Evolutionary conservation across 176 grass and related monocot genomes (phyloP).

Genomic region (Musa troglodytarum): DNA sequence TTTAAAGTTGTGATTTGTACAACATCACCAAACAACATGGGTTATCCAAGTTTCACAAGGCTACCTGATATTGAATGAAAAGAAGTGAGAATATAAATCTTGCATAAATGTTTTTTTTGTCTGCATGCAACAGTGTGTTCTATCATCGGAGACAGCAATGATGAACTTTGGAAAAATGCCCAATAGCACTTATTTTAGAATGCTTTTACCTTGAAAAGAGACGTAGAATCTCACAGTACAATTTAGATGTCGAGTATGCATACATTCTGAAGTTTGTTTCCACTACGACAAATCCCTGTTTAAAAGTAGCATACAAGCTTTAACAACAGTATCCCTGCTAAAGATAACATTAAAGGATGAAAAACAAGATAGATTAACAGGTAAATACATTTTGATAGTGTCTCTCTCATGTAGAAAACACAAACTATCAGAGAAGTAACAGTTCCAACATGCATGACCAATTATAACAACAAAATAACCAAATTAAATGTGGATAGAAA

Average conservation of each 20-base stretch:
- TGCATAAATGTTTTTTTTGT: too few relatives aligned
- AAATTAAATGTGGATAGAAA: too few relatives aligned
- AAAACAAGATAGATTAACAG: background rate
- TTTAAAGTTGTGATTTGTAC: too few relatives aligned
- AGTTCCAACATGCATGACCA: too few relatives aligned
- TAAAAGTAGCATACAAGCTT: slow-evolving; percentile 18
- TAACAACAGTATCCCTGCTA: background rate
- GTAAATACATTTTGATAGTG: background rate
- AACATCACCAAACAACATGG: too few relatives aligned
- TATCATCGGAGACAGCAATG: background rate
- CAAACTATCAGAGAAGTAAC: too few relatives aligned
- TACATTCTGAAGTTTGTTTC: slow-evolving; percentile 97
- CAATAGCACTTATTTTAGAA: background rate
- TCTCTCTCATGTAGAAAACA: too few relatives aligned
- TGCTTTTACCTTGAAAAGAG: slow-evolving; percentile 77
- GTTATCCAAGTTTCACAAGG: too few relatives aligned
- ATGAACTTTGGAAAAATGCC: background rate
- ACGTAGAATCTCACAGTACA: slow-evolving; percentile 85
- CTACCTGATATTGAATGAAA: too few relatives aligned
- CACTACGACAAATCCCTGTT: slow-evolving; percentile 85
- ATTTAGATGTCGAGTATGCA: slow-evolving; percentile 76
- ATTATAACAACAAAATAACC: too few relatives aligned
- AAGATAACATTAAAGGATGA: background rate
- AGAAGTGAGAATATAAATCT: too few relatives aligned
- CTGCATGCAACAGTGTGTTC: too few relatives aligned